Conservation (phyloP, 345 rosid genomes). For the Brassica juncea region DNA sequence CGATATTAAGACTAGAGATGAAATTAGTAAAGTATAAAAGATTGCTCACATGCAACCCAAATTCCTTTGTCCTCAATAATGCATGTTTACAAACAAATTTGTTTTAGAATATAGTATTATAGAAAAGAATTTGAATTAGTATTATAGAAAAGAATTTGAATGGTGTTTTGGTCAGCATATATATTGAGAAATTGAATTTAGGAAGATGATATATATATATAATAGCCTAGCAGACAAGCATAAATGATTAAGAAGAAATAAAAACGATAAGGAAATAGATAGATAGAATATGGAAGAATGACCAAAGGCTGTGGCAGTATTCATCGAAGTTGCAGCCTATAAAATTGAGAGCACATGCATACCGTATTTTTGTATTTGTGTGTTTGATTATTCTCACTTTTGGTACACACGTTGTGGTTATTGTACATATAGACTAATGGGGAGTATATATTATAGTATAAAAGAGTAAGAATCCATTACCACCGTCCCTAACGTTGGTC, state of each 20-base stretch:
- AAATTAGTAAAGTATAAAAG: slow-evolving; percentile 37
- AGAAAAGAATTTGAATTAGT: neutral
- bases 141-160: neutral
- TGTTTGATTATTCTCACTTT: slow-evolving; percentile 23
- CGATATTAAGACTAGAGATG: slow-evolving; percentile 28
- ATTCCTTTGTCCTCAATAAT: slow-evolving; percentile 42
- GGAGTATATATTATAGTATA: slow-evolving; percentile 2
- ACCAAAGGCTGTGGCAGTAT: slow-evolving; percentile 21
- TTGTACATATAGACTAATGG: slow-evolving; percentile 40
- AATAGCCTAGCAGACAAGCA: slow-evolving; percentile 13
- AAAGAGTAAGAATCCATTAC: slow-evolving; percentile 26
- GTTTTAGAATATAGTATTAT: neutral
- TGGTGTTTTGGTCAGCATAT: slow-evolving; percentile 27
- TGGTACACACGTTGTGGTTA: slow-evolving; percentile 18
- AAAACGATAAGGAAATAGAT: slow-evolving; percentile 17
- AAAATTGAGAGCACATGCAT: slow-evolving; percentile 36
- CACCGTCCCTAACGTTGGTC: slow-evolving; percentile 43
- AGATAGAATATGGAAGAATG: slow-evolving; percentile 11
- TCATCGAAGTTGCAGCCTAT: slow-evolving; percentile 36
- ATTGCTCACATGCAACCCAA: slow-evolving; percentile 45
- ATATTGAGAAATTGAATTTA: slow-evolving; percentile 5
- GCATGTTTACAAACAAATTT: slow-evolving; percentile 8
- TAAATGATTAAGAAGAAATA: neutral
- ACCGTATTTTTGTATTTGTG: slow-evolving; percentile 14
- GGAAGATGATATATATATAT: slow-evolving; percentile 17